A percentile compares a stretch with the other conserved stretches of the same genome.
Conservation (phyloP, 225 moss, liverwort and hornwort species). For the Sphagnum contortum region DNA sequence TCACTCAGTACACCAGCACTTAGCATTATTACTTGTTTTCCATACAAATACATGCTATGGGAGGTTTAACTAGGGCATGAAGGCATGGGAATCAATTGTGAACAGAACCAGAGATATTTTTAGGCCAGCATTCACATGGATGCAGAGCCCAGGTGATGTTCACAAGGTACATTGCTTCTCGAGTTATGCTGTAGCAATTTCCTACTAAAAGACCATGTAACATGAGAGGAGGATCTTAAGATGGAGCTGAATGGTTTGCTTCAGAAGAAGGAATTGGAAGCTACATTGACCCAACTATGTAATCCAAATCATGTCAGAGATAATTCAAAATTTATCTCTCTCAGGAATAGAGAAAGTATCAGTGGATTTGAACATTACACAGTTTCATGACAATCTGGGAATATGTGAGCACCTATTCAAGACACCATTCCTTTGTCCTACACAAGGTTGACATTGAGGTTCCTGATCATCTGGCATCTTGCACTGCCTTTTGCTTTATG, state of each 20-base stretch:
- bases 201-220: conserved; percentile 29
- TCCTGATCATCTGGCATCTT: conserved; percentile 15
- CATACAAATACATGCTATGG: too few species aligned
- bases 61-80: conserved; percentile 20
- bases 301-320: conserved; percentile 36
- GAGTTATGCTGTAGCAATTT: conserved; percentile 14
- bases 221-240: conserved; percentile 11
- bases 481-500: conserved; percentile 11
- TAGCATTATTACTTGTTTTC: too few species aligned
- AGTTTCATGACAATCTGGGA: conserved; percentile 44
- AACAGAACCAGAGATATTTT: conserved; percentile 14
- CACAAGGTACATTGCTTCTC: conserved; percentile 1
- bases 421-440: conserved; percentile 46
- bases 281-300: conserved; percentile 30
- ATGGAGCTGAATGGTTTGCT: conserved; percentile 14
- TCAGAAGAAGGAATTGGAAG: conserved; percentile 21
- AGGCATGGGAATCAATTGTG: conserved; percentile 14
- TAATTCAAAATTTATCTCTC: conserved; percentile 16
- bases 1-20: too few species aligned
- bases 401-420: conserved; percentile 46
- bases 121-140: conserved; percentile 7
- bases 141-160: background rate
- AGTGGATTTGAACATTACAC: conserved; percentile 35
- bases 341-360: conserved; percentile 23
- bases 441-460: conserved; percentile 21